Conservation (phyloP, 148 eudicot species). For the Salicornia ramosissima region DNA sequence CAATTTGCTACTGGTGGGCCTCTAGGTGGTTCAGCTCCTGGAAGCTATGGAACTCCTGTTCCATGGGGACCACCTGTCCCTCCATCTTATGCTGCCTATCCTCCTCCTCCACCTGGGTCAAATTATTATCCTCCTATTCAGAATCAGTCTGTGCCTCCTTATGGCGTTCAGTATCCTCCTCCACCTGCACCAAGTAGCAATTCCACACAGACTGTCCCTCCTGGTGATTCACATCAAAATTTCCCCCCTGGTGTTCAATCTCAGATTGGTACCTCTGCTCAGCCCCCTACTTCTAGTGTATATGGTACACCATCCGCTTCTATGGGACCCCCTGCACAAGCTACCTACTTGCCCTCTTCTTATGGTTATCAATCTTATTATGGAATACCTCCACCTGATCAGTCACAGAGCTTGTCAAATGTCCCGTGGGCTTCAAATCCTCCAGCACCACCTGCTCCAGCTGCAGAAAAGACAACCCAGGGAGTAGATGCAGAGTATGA, state of each 20-base stretch:
- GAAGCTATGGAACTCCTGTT: constrained; percentile 50
- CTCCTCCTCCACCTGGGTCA: constrained; percentile 72
- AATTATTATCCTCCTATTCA: constrained; percentile 46
- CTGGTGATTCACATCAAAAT: constrained; percentile 45
- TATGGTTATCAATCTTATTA: constrained; percentile 58
- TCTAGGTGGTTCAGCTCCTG: constrained; percentile 41
- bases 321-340: constrained; percentile 40
- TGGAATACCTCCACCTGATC: constrained; percentile 65
- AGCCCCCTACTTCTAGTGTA: constrained; percentile 36
- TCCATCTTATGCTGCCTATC: constrained; percentile 55
- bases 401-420: constrained; percentile 46
- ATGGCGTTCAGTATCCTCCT: constrained; percentile 59
- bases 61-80: constrained; percentile 83
- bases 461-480: constrained; percentile 42
- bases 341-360: constrained; percentile 46
- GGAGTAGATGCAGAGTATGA: constrained; percentile 67
- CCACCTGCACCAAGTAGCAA: constrained; percentile 42
- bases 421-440: constrained; percentile 77
- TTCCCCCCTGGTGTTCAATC: constrained; percentile 64
- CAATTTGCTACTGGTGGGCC: constrained; percentile 57
- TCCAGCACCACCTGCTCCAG: constrained; percentile 45
- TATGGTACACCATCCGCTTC: constrained; percentile 41
- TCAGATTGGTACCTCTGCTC: constrained; percentile 40
- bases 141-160: constrained; percentile 51
- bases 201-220: constrained; percentile 40